Evolutionary conservation across 78 protist species (phyloP), one percentile per base, ranked within the genome.

Genomic region (Dictyostelium brefeldianum): DNA sequence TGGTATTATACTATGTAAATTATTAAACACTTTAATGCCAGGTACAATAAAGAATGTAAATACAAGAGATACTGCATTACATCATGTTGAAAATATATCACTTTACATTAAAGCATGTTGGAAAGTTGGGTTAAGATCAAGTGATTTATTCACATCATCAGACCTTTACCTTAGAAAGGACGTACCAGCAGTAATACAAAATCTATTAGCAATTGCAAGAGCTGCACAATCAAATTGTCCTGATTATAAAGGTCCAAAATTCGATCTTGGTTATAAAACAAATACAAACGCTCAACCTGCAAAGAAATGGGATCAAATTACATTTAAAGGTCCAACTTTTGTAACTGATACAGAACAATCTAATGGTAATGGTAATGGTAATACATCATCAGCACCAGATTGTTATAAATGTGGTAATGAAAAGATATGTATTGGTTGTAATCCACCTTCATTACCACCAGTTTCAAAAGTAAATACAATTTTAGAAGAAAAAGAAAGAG

Each of bases 21-120:
- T 90, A 22, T 67, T 90, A 17, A 90, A 90, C 36, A 25, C 83
- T 11, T 57, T 90, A 11, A 31, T 82, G 5, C 95, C 95, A 12
- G 85, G 62, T 11, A 81, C 95, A 18, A 77, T 90, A 11, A 78
- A 80, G 22, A 80, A 80, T 73, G 71, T 90, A 1, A 82, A 90
- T 80, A 25, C 41, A 25, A 62, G 56, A 25, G 69, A 64, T 22
- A 70, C 82, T 18, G 64, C 95, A 9, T 78, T 90, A 43, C 78
- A 80, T 70, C 79, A 78, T 20, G 70, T 90, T 47, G 95, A 90
- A 14, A 90, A 90, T 64, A 80, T 90, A 5, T 75, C 78, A 51
- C 59, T 81, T 22, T 90, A 90, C 22, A 41, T 90, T 5, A 78
- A 82, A 43, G 95, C 95, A 27, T 90, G 95, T 56, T 90, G 95